Base-by-base conservation (phyloP, 73 alveolate genomes). In the Paramecium octaurelia region DNA sequence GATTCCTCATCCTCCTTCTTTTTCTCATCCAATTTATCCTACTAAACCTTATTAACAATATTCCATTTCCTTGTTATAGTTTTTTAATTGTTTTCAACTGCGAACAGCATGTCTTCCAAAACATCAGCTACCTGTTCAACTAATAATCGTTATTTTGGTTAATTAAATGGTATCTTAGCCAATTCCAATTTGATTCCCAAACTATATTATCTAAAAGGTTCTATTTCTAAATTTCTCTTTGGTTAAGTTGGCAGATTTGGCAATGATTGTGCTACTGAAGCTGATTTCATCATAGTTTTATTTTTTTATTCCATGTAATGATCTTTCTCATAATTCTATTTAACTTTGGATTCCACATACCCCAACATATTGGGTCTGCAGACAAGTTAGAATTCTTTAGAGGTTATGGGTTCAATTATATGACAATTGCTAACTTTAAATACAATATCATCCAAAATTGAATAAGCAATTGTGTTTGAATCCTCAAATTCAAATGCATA, bases 71-170 rank as follows among this genome's bases (percentile, higher is more conserved):
- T 80, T 6, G 27, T 48, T 12, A 80, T 44, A 24, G 70, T 80
- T 14, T 46, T 80, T 42, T 42, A 24, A 44, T 48, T 48, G 14
- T 80, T 80, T 27, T 80, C 91, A 2, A 80, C 73, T 16, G 91
- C 91, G 44, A 31, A 80, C 21, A 80, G 8, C 91, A 80, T 80
- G 12, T 80, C 91, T 23, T 80, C 91, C 48, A 80, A 18, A 20
- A 80, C 77, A 48, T 42, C 73, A 43, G 76, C 91, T 46, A 80
- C 91, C 38, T 80, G 48, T 48, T 80, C 91, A n/a, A 27, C 91
- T 18, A 6, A n/a, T 44, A 24, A 11, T 44, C 50, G 20, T 9
- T 80, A 59, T 80, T 42, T 80, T 9, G 11, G 84, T 34, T 64
- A 34, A 64, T 64, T 64, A 80, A 80, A 80, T 42, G 70, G 91